phyloP scores from a whole-genome alignment of 2,329 filamentous ascomycete species.

The Aspergillus sp. region DNA sequence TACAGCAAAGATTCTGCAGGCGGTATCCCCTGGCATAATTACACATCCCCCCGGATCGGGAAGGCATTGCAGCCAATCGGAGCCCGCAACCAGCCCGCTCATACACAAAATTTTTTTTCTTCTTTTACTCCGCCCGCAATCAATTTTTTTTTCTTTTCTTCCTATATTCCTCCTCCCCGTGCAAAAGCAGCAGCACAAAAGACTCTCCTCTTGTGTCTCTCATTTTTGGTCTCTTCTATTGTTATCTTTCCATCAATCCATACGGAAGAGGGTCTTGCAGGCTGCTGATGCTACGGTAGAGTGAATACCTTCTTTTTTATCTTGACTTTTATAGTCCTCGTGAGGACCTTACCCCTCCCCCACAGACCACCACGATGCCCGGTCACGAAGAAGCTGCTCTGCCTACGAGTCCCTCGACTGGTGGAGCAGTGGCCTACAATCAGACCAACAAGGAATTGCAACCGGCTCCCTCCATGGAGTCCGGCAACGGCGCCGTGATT shows the following conservation, averaged over 20 bases:
- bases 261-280: slow-evolving; percentile 16
- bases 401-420: slow-evolving; percentile 34
- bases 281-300: slow-evolving; percentile 36
- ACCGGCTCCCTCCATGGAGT: slow-evolving; percentile 23
- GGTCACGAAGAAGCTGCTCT: slow-evolving; percentile 25
- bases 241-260: not conserved
- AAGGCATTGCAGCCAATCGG: slow-evolving; percentile 16
- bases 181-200: slow-evolving; percentile 21
- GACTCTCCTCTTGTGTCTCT: slow-evolving; percentile 3
- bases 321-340: slow-evolving; percentile 24
- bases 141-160: slow-evolving; percentile 9
- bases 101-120: slow-evolving; percentile 8
- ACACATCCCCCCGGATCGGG: slow-evolving; percentile 14
- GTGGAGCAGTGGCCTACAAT: slow-evolving; percentile 34
- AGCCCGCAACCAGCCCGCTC: slow-evolving; percentile 10
- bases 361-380: slow-evolving; percentile 21
- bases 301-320: slow-evolving; percentile 16
- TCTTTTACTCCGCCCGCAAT: not conserved
- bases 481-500: slow-evolving; percentile 31
- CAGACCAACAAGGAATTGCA: slow-evolving; percentile 27
- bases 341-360: slow-evolving; percentile 29
- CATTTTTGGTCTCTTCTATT: slow-evolving; percentile 6
- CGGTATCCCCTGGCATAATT: slow-evolving; percentile 16
- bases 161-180: slow-evolving; percentile 17
- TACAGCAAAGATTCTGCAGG: slow-evolving; percentile 2